Conservation (phyloP, 2,329 filamentous ascomycete genomes). For the Teratosphaeriaceae sp. region DNA sequence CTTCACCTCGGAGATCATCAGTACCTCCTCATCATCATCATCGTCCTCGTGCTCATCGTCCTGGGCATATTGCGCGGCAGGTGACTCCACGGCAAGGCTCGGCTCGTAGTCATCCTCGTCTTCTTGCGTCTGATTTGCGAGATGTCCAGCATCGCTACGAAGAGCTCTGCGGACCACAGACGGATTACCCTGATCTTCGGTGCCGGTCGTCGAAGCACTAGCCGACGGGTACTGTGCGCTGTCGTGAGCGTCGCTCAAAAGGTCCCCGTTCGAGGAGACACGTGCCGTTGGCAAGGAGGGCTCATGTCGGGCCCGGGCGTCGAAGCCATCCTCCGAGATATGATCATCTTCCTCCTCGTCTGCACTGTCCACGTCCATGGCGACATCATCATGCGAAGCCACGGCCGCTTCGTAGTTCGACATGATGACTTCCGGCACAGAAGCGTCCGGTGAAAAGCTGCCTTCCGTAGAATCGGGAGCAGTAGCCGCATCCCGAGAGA, state of each 20-base stretch:
- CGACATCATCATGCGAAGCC: slow-evolving; percentile 1
- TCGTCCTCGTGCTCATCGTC: slow-evolving; percentile 1
- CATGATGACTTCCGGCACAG: background rate
- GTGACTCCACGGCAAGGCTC: background rate
- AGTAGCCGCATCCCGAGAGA: no score
- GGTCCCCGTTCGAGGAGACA: no score
- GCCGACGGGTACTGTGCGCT: no score
- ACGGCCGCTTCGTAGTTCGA: background rate
- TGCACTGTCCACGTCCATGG: slow-evolving; percentile 27
- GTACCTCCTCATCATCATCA: background rate
- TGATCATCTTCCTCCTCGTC: slow-evolving; percentile 9
- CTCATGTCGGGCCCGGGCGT: background rate
- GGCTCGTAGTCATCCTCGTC: slow-evolving; percentile 10
- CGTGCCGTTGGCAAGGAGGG: background rate
- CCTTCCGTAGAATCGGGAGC: no score
- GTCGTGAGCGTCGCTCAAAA: no score
- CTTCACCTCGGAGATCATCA: no score
- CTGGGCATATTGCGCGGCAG: slow-evolving; percentile 1
- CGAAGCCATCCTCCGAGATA: slow-evolving; percentile 5
- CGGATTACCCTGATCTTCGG: background rate
- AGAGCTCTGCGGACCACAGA: background rate
- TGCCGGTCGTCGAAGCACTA: background rate
- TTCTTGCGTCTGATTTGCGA: slow-evolving; percentile 4
- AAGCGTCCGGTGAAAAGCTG: no score
- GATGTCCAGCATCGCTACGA: background rate